Conservation (phyloP, 1,284 basidiomycete species). For the Cutaneotrichosporon cutaneum region DNA sequence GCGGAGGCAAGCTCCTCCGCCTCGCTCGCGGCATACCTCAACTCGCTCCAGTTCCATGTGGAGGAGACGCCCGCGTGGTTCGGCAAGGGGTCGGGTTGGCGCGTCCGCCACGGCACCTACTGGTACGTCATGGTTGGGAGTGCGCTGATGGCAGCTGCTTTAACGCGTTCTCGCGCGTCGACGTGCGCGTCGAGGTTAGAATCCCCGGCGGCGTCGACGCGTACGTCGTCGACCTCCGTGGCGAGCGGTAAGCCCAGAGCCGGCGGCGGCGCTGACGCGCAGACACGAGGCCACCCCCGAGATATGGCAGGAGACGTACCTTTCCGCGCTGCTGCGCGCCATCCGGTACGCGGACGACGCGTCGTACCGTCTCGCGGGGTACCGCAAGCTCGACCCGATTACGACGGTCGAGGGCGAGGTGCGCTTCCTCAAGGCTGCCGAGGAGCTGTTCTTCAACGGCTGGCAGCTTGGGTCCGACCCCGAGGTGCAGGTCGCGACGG, state of each 20-base stretch:
- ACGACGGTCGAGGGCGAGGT: slow-evolving; percentile 83
- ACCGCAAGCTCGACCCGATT: slow-evolving; percentile 93
- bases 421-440: slow-evolving; percentile 86
- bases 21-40: slow-evolving; percentile 95
- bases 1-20: slow-evolving; percentile 97
- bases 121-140: slow-evolving; percentile 62
- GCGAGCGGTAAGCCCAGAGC: slow-evolving; percentile 75
- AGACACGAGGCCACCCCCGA: slow-evolving; percentile 89
- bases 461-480: slow-evolving; percentile 99
- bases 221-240: slow-evolving; percentile 89
- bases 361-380: slow-evolving; percentile 86
- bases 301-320: slow-evolving; percentile 96
- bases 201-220: slow-evolving; percentile 96
- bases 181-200: slow-evolving; percentile 95
- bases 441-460: slow-evolving; percentile 86
- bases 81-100: slow-evolving; percentile 80
- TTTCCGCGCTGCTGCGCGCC: slow-evolving; percentile 85
- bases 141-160: slow-evolving; percentile 69
- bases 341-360: slow-evolving; percentile 96
- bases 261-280: not conserved
- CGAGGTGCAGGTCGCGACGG: slow-evolving; percentile 95
- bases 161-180: slow-evolving; percentile 96
- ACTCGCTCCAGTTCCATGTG: slow-evolving; percentile 91
- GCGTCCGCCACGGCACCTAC: slow-evolving; percentile 89
- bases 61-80: slow-evolving; percentile 94